Conservation (phyloP, 2,329 filamentous ascomycete species). For the Fusarium sp. region DNA sequence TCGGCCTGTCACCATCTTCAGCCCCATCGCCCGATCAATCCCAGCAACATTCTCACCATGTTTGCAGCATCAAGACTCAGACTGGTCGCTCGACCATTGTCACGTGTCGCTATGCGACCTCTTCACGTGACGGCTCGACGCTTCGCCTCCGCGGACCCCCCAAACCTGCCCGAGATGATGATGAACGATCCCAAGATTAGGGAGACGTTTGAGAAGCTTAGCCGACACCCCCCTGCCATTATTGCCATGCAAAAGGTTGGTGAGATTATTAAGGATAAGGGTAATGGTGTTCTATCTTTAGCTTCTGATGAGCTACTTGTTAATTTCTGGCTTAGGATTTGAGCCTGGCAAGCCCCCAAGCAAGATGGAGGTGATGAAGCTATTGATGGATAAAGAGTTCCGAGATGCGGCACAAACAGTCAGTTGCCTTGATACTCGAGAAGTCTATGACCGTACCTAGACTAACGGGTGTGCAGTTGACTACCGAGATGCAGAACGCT, state of each 20-base stretch:
- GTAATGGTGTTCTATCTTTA: background rate
- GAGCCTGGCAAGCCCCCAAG: constrained; percentile 32
- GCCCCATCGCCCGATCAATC: background rate
- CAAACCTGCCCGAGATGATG: constrained; percentile 36
- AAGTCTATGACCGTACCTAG: accelerated
- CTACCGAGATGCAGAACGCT: constrained; percentile 38
- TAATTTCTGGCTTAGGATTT: constrained; percentile 20
- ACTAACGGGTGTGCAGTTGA: constrained; percentile 27
- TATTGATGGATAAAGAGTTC: constrained; percentile 43
- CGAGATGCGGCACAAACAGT: constrained; percentile 37
- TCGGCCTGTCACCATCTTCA: background rate
- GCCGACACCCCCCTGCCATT: constrained; percentile 37
- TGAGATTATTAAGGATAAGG: constrained; percentile 33
- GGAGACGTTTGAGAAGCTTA: constrained; percentile 38
- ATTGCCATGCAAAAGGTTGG: constrained; percentile 35
- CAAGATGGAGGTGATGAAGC: constrained; percentile 41
- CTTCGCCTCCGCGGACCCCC: constrained; percentile 27
- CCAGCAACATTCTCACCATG: constrained; percentile 18
- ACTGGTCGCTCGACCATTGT: constrained; percentile 15
- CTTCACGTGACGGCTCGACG: constrained; percentile 26
- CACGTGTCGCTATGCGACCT: constrained; percentile 26
- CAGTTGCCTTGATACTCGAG: accelerated
- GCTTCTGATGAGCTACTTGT: background rate
- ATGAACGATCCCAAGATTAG: constrained; percentile 39
- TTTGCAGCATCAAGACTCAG: constrained; percentile 27